Percentiles rank a stretch among this genome's conserved stretches.
Conservation (phyloP, 306 rosid genomes). For the Styphnolobium japonicum region DNA sequence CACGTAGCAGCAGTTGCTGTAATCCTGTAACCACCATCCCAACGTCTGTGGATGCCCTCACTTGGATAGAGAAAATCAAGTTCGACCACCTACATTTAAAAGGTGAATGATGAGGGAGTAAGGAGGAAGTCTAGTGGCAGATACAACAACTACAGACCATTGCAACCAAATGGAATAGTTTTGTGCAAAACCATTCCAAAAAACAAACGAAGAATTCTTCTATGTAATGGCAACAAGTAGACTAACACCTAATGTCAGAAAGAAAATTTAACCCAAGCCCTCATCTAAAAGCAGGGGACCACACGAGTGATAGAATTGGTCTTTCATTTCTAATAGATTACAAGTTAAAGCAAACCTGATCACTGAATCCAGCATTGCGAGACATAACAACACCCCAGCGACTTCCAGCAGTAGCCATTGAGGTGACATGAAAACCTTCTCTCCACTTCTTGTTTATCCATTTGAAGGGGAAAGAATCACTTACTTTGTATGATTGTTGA, state of each 20-base stretch:
- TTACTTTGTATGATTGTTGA: slow-evolving; percentile 97
- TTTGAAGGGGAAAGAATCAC: slow-evolving; percentile 97
- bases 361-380: slow-evolving; percentile 90
- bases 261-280: no score
- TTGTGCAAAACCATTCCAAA: background rate
- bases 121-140: background rate
- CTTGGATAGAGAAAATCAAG: slow-evolving; percentile 98
- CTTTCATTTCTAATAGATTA: no score
- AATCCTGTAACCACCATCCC: slow-evolving; percentile 90
- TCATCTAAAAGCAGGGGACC: no score
- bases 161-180: background rate
- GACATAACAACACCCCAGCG: slow-evolving; percentile 99
- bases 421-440: slow-evolving; percentile 96
- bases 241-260: no score
- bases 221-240: background rate
- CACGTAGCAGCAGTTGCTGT: slow-evolving; percentile 92
- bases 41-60: slow-evolving; percentile 94
- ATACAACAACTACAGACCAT: background rate
- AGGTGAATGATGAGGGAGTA: background rate
- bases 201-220: background rate
- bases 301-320: no score
- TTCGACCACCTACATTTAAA: slow-evolving; percentile 71
- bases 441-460: slow-evolving; percentile 99
- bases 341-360: slow-evolving; percentile 61
- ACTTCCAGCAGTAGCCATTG: slow-evolving; percentile 96